phyloP scores from a whole-genome alignment of 148 eudicot species.

The Heliamphora exappendiculata region DNA sequence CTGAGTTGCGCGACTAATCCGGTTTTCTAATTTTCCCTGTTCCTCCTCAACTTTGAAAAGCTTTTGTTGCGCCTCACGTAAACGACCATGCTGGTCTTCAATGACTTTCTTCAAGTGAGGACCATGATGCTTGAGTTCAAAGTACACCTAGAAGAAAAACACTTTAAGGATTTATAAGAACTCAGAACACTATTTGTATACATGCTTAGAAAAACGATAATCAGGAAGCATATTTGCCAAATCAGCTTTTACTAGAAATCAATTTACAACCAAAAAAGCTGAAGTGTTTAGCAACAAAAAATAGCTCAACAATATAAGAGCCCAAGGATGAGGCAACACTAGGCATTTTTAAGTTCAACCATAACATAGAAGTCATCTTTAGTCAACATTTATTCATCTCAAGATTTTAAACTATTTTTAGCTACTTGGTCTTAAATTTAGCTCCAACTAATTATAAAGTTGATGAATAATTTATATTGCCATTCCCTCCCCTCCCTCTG shows the following conservation, averaged over 20 bases:
- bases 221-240: not conserved
- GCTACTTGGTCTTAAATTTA: too few species aligned
- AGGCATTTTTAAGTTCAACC: not conserved
- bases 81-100: slow-evolving; percentile 56
- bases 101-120: slow-evolving; percentile 71
- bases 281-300: not conserved
- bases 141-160: slow-evolving; percentile 44
- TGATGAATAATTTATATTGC: too few species aligned
- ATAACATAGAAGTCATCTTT: not conserved
- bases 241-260: not conserved
- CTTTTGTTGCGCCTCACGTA: slow-evolving; percentile 54
- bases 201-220: slow-evolving; percentile 4
- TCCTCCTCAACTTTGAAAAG: slow-evolving; percentile 54
- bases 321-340: not conserved
- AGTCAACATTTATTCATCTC: not conserved
- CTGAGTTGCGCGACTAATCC: slow-evolving; percentile 41
- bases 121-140: slow-evolving; percentile 87
- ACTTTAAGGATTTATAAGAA: not conserved
- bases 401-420: not conserved
- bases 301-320: not conserved
- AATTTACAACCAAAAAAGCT: not conserved
- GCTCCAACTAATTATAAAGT: too few species aligned
- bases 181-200: not conserved
- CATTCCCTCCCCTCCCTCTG: not conserved
- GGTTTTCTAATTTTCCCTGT: slow-evolving; percentile 48